phyloP scores from a whole-genome alignment of 257 asterid species.

The Gynochthodes officinalis region DNA sequence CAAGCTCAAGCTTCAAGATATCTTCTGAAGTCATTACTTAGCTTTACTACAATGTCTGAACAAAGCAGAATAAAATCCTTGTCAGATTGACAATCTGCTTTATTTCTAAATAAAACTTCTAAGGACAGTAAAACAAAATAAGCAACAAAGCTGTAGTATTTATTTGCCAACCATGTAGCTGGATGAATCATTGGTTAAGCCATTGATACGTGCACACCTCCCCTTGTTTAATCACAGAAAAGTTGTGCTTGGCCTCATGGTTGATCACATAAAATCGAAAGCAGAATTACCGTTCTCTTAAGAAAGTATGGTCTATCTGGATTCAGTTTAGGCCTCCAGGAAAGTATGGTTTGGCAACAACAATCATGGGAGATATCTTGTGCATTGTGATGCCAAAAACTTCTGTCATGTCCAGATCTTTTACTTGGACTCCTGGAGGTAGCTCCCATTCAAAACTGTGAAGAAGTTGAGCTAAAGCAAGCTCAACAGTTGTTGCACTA shows the following conservation, averaged over 20 bases:
- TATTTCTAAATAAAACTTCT: neutral
- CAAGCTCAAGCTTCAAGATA: neutral
- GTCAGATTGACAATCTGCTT: neutral
- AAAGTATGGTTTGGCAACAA: constrained; percentile 38
- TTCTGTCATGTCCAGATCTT: constrained; percentile 52
- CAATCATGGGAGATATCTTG: constrained; percentile 36
- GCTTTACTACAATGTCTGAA: neutral
- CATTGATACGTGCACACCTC: neutral
- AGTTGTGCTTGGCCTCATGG: too few relatives aligned
- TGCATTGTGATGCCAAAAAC: constrained; percentile 68
- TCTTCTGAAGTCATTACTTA: neutral
- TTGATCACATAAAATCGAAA: neutral
- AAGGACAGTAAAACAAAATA: neutral
- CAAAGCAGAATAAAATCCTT: neutral
- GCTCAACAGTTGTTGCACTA: constrained; percentile 41
- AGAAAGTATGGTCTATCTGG: neutral
- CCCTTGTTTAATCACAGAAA: neutral
- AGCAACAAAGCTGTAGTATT: neutral
- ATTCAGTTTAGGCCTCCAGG: neutral
- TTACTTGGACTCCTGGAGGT: constrained; percentile 34
- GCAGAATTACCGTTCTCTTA: neutral
- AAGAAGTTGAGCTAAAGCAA: constrained; percentile 62
- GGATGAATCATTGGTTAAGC: neutral
- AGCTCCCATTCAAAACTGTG: constrained; percentile 61
- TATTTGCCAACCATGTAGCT: neutral